A percentile compares a stretch with the other conserved stretches of the same genome.
Conservation (phyloP, 495 filamentous ascomycete species). For the Cryomyces antarcticus region DNA sequence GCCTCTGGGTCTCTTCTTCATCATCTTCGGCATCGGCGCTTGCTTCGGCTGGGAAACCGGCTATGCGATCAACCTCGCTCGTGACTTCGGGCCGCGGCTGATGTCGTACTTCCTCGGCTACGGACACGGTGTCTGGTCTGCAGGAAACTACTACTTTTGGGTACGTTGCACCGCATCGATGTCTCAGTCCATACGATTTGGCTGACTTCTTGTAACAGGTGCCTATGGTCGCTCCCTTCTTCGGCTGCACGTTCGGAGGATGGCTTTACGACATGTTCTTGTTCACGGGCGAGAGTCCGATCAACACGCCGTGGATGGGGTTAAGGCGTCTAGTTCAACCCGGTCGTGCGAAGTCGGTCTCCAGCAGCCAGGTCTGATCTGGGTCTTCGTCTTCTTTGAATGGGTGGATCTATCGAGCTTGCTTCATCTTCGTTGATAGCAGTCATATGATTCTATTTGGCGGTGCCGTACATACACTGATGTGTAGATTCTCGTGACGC, state of each 20-base stretch:
- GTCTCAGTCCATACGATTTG: too few relatives aligned
- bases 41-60: conserved; percentile 53
- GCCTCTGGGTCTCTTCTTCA: conserved; percentile 38
- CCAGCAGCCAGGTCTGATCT: too few relatives aligned
- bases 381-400: too few relatives aligned
- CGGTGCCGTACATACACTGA: too few relatives aligned
- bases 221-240: conserved; percentile 11
- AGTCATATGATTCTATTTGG: too few relatives aligned
- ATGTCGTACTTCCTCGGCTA: conserved; percentile 41
- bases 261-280: conserved; percentile 12
- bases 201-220: conserved; percentile 1
- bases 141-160: conserved; percentile 42
- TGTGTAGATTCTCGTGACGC: too few relatives aligned
- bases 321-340: background rate
- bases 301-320: conserved; percentile 14
- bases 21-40: conserved; percentile 46
- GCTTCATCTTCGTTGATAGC: too few relatives aligned
- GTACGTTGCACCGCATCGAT: conserved; percentile 14
- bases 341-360: background rate
- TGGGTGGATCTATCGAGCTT: too few relatives aligned
- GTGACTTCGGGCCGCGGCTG: conserved; percentile 45
- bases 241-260: conserved; percentile 10
- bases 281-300: conserved; percentile 8
- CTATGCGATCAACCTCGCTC: conserved; percentile 45
- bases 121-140: conserved; percentile 39